Evolutionary conservation across 352 stramenopile species (phyloP), one percentile per base, ranked within the genome.

Genomic region (Globisporangium perplexum): DNA sequence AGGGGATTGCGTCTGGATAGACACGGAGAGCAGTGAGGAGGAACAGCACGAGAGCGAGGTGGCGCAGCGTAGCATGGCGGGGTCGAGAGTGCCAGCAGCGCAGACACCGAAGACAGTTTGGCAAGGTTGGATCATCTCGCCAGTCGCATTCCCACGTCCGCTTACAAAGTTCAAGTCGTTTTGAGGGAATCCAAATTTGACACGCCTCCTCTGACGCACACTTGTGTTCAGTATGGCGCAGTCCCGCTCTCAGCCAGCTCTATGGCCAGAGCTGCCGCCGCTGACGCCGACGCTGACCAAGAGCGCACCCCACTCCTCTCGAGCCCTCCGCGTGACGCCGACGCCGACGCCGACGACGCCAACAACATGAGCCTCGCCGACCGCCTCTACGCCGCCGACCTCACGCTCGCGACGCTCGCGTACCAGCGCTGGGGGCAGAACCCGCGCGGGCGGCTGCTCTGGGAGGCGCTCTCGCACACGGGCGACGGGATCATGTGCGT

Each of bases 401-500:
- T 93, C 55, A 83, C 69, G 63, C 68, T 75, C 65, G 82, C 77
- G 57, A 81, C 78, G 62, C 72, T 80, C 48, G 50, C 83, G 26
- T 88, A 86, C 70, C 77, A 85, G 50, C 69, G 71, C 47, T 90
- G 85, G 54, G 78, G 77, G 2, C 70, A 71, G 41, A 59, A 71
- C 50, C 61, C 64, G 24, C 71, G 50, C 23, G 54, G 60, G 45
- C 72, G 77, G 8, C 55, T 85, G n/a, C 69, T 77, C 44, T 88
- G 78, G 78, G 83, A 93, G 56, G 59, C 87, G 53, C 75, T 92
- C 67, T 90, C 77, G 44, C 77, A 90, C 59, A 84, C 83, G 35
- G 77, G 83, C 61, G 83, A 93, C 65, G 83, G 83, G 39, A 86
- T 93, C 66, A 58, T 93, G 77, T 92, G 74, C 66, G 77, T 71